Evolutionary conservation across 345 rosid genomes (phyloP).

Genomic region (Rhodomyrtus tomentosa): DNA sequence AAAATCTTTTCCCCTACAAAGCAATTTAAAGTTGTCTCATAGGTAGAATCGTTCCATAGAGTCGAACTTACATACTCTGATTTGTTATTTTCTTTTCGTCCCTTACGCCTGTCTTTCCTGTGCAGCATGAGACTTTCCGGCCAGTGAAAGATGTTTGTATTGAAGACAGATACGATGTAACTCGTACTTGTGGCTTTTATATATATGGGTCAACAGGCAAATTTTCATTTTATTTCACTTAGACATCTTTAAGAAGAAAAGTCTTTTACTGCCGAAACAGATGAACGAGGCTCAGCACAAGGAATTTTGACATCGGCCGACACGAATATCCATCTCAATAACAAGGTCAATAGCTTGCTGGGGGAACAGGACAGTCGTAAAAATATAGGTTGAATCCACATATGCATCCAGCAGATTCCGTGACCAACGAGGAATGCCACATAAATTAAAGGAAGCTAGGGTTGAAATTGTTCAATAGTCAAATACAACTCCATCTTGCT

Average conservation of each 20-base stretch:
- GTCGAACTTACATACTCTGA: not conserved
- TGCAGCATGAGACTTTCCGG: not conserved
- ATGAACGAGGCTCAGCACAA: not conserved
- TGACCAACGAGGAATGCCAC: not conserved
- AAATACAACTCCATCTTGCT: not conserved
- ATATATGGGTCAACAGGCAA: no score
- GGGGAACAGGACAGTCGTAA: not conserved
- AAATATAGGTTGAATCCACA: not conserved
- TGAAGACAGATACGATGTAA: not conserved
- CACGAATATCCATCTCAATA: not conserved
- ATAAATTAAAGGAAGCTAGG: not conserved
- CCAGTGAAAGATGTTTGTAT: not conserved
- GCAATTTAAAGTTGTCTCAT: not conserved
- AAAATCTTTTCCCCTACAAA: not conserved
- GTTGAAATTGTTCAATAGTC: not conserved
- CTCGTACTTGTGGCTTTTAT: not conserved
- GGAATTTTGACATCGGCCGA: not conserved
- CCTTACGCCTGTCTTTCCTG: not conserved
- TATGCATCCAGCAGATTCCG: not conserved
- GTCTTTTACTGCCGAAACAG: not conserved
- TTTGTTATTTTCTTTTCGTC: not conserved
- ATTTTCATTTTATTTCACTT: no score
- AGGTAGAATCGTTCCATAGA: not conserved
- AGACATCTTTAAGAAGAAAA: not conserved
- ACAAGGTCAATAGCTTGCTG: not conserved